Evolutionary conservation across 176 grass and related monocot genomes (phyloP), one percentile per base, ranked within the genome.

Genomic region (Carex cristatella): DNA sequence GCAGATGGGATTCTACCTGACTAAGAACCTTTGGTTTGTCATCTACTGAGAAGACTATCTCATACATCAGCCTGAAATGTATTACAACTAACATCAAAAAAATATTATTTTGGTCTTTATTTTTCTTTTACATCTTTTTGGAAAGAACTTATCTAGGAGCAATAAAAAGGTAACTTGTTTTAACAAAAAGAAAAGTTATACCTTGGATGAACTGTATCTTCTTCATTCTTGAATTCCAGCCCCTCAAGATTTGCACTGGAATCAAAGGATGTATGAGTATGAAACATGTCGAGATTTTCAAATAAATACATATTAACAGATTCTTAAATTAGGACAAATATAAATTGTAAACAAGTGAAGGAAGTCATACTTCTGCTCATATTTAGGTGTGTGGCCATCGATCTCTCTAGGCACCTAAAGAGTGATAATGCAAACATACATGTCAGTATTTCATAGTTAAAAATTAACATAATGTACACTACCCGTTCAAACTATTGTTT

Each of bases 1-100:
- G 48, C 46, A 23, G 44, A 53, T 76, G 44, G 19, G 53, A 75
- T 30, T 63, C 77, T 92, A 95, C 94, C 94, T 90, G 91, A 85
- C 89, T 97, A 70, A 97, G 91, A 62, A 93, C 88, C 79, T 93
- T 93, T 91, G 91, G 94, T 80, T 90, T 97, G 83, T 93, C 87
- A 90, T 83, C 85, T 72, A 85, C 85, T 76, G 94, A 88, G 88
- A 96, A 96, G 37, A 91, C 88, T 86, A 97, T 91, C 84, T 97
- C 89, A 79, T 97, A 91, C 91, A 88, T 93, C 28, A 90, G 88
- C 86, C 94, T 97, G 91, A 32, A 91, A 90, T 42, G 62, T 88
- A 69, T 71, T 84, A 40, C 83, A 90, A 28, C 63, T 10, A 79
- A 0, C 58, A 18, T 53, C 59, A 85, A 57, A 44, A 38, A 15